Conservation (phyloP, 257 asterid species). For the Petunia axillaris region DNA sequence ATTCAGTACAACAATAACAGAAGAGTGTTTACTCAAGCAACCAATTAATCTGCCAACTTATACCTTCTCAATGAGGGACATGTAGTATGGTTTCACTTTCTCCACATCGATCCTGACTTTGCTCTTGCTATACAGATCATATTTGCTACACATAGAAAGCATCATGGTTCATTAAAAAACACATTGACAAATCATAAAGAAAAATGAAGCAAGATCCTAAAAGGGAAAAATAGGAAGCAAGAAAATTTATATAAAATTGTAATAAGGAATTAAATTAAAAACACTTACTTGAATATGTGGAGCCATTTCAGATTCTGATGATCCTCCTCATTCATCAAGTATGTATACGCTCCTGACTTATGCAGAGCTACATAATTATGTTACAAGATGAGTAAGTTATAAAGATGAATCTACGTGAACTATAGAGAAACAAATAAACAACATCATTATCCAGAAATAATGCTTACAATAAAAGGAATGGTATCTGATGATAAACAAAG, state of each 20-base stretch:
- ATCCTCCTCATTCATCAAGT: slow-evolving; percentile 47
- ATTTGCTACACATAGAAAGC: slow-evolving; percentile 31
- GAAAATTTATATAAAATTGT: too few relatives aligned
- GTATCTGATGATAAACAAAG: slow-evolving; percentile 41
- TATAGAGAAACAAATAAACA: neutral
- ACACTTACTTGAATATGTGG: slow-evolving; percentile 37
- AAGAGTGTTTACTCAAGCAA: too few relatives aligned
- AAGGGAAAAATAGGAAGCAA: too few relatives aligned
- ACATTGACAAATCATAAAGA: neutral
- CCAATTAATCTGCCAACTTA: too few relatives aligned
- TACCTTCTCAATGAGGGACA: slow-evolving; percentile 43
- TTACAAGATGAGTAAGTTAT: neutral
- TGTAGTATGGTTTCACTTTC: neutral
- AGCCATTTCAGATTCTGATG: slow-evolving; percentile 46
- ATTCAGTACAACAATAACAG: neutral
- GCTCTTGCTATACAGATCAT: slow-evolving; percentile 45
- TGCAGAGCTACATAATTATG: slow-evolving; percentile 39
- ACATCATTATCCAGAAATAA: neutral
- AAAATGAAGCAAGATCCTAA: neutral
- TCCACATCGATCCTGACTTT: slow-evolving; percentile 38
- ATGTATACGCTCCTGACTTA: slow-evolving; percentile 35
- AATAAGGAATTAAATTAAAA: too few relatives aligned
- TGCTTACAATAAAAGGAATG: slow-evolving; percentile 43
- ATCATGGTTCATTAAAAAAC: neutral
- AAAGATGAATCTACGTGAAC: neutral